A percentile compares a stretch with the other conserved stretches of the same genome.
phyloP scores from a whole-genome alignment of 139 green algal genomes.

The Closterium sp. region DNA sequence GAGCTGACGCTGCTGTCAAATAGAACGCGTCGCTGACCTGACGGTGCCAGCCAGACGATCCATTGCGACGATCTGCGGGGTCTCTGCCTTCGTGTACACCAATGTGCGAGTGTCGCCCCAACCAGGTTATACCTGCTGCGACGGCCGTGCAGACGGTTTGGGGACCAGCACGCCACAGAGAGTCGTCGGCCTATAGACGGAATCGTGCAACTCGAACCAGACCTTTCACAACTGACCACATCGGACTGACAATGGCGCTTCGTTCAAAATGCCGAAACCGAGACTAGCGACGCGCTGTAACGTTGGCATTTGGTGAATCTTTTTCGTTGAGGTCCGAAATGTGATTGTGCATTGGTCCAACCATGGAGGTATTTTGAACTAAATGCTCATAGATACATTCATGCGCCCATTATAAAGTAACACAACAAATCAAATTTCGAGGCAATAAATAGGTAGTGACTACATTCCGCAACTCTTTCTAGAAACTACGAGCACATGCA shows the following conservation, averaged over 20 bases:
- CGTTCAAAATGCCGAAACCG: neutral
- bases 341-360: too few relatives aligned
- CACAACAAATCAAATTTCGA: too few relatives aligned
- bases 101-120: neutral
- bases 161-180: neutral
- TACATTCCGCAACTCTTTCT: too few relatives aligned
- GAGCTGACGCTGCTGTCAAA: neutral
- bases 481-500: neutral
- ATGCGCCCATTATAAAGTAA: too few relatives aligned
- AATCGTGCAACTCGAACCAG: neutral
- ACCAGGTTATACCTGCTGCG: neutral
- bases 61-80: neutral
- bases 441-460: too few relatives aligned
- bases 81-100: neutral
- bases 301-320: too few relatives aligned
- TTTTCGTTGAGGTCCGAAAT: too few relatives aligned
- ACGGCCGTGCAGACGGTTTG: neutral
- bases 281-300: too few relatives aligned
- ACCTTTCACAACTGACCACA: neutral
- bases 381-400: too few relatives aligned
- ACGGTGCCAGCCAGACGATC: neutral
- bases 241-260: neutral
- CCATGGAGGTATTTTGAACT: too few relatives aligned
- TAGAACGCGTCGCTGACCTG: neutral
- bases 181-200: neutral